Conservation (phyloP, 345 rosid genomes). For the Eucalyptus marginata region DNA sequence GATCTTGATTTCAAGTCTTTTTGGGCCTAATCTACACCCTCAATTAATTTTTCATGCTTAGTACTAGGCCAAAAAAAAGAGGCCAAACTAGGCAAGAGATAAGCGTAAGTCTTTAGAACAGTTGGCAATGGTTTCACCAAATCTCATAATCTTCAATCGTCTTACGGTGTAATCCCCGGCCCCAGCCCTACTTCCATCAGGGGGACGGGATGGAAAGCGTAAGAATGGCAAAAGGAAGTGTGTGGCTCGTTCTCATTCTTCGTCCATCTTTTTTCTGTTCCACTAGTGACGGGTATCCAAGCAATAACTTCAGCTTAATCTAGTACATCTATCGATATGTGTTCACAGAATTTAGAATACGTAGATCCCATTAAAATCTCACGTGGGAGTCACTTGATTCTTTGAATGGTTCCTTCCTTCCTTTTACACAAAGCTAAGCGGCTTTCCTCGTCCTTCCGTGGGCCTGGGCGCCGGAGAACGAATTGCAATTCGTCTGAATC, state of each 20-base stretch:
- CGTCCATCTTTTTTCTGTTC: background rate
- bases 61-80: too few species aligned
- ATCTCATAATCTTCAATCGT: background rate
- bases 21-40: too few species aligned
- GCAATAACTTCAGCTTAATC: background rate
- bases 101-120: rapidly evolving
- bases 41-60: too few species aligned
- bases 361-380: background rate
- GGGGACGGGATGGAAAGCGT: background rate
- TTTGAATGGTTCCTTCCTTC: background rate
- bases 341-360: too few species aligned
- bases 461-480: background rate
- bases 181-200: background rate
- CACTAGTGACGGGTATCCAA: background rate
- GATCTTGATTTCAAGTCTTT: too few species aligned
- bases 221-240: background rate
- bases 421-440: background rate
- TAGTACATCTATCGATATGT: background rate
- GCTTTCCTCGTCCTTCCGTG: background rate
- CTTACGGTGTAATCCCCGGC: background rate
- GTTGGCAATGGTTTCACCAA: rapidly evolving
- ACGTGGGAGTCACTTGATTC: background rate
- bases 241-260: background rate
- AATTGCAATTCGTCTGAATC: too few species aligned
- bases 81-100: too few species aligned